Evolutionary conservation across 352 stramenopile species (phyloP), one percentile per base, ranked within the genome.

Genomic region (Phytophthora melonis): DNA sequence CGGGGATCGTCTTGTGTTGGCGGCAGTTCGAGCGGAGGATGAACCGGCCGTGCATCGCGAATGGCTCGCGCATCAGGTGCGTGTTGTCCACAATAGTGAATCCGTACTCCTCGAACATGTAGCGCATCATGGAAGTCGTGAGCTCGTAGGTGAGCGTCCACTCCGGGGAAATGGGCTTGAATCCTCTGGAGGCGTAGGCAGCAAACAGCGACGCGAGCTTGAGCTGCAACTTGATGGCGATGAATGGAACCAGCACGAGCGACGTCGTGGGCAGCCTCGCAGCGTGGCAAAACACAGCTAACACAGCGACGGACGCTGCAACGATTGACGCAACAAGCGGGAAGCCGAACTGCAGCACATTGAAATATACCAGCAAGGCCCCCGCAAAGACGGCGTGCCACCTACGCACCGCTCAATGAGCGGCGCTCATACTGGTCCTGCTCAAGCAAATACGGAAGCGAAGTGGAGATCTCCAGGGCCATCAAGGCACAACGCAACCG

Each of bases 121-220:
- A 81, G 58, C 79, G 79, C 77, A 83, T 80, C 65, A 73, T 72
- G 1, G 58, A 64, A 58, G 70, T 74, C 25, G 60, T 58, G 39
- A 87, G 30, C 50, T 87, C 80, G 43, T 85, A 83, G 41, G 63
- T 13, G 19, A 87, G 58, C 9, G 78, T 81, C 80, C 80, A 87
- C 30, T 80, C 57, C 5, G 75, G 75, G 25, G 71, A 77, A 1
- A 70, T 62, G 2, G 80, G 75, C 18, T 71, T 70, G 57, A 78
- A 80, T 56, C 79, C 3, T 32, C 27, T 32, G 27, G 27, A 32
- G 27, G 27, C 68, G 5, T 70, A 50, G 10, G 14, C 52, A 3
- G 70, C 58, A 66, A 80, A 23, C 25, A 75, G 56, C 23, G 69
- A 72, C 18, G 60, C 13, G 54, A 77, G 41, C 55, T 75, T 77